phyloP scores from a whole-genome alignment of 2,329 filamentous ascomycete species.

The Aulographum hederae region DNA sequence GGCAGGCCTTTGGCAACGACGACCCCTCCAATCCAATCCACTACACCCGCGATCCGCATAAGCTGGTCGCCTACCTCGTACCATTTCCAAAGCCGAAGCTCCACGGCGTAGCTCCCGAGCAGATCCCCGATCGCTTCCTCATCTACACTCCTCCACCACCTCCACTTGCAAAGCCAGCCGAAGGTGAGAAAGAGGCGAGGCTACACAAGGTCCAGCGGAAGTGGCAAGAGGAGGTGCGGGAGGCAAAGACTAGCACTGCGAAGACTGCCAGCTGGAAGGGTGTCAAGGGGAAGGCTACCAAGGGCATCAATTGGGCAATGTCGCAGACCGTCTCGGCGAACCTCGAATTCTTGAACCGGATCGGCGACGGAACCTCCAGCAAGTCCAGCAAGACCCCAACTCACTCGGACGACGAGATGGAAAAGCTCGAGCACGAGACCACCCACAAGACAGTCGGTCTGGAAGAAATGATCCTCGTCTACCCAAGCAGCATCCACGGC shows the following conservation, averaged over 20 bases:
- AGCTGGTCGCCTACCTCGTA: slow-evolving; percentile 23
- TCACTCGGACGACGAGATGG: slow-evolving; percentile 13
- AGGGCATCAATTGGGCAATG: slow-evolving; percentile 22
- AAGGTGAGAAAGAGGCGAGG: slow-evolving; percentile 23
- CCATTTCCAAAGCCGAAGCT: slow-evolving; percentile 25
- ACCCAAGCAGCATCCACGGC: slow-evolving; percentile 15
- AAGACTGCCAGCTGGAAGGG: slow-evolving; percentile 23
- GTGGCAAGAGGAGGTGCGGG: slow-evolving; percentile 27
- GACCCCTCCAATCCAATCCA: slow-evolving; percentile 17
- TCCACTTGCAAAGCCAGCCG: slow-evolving; percentile 19
- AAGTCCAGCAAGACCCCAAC: not conserved
- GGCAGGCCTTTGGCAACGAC: not conserved
- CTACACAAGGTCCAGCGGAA: slow-evolving; percentile 24
- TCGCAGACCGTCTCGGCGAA: slow-evolving; percentile 21
- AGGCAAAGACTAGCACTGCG: slow-evolving; percentile 21
- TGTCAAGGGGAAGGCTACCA: slow-evolving; percentile 22
- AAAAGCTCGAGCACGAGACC: slow-evolving; percentile 12
- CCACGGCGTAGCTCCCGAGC: slow-evolving; percentile 12
- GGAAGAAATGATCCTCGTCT: slow-evolving; percentile 22
- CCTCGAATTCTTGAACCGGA: slow-evolving; percentile 25
- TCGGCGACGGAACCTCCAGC: slow-evolving; percentile 9
- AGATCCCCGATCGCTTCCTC: slow-evolving; percentile 22
- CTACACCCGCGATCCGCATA: slow-evolving; percentile 23
- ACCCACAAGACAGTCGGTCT: slow-evolving; percentile 18
- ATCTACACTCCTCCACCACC: slow-evolving; percentile 27